Evolutionary conservation across 2,329 filamentous ascomycete genomes (phyloP), one percentile per base, ranked within the genome.

Genomic region (Monilinia laxa): DNA sequence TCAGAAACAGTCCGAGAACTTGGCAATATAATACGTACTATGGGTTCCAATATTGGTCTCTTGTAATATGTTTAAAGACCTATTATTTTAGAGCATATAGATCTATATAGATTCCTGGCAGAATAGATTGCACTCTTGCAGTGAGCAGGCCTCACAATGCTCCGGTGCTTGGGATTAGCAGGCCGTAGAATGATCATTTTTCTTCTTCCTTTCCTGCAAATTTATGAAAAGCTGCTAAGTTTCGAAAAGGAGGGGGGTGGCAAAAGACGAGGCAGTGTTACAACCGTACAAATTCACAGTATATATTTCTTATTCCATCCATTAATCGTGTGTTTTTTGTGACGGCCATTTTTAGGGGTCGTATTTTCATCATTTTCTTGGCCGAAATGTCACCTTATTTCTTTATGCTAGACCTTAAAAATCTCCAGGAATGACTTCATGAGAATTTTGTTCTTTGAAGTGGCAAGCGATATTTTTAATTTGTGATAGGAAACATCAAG

Each of bases 1-100:
- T 71, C 73, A 53, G 71, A 74, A 31, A 78, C 76, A 1, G 70
- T 79, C 11, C 70, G 70, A 14, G 78, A 80, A 59, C 72, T 80
- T 18, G 53, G 62, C 7, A 56, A 64, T 28, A 58, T 73, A 31
- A 70, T 77, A 11, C 67, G 72, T n/a, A 65, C 57, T 3, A 73
- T 73, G 71, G 67, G 68, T 38, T 60, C 64, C 12, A 68, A 68
- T 28, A 67, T 71, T 16, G 67, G 63, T 47, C 53, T 67, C 7
- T 38, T 62, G 12, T 64, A n/a, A 64, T 35, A 9, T 9, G 10
- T 35, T 12, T 18, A 2, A 35, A 20, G 18, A 31, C 6, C n/a
- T n/a, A 18, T 28, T 49, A 28, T 20, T 23, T 35, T 49, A 25
- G 2, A 35, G 28, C 25, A 18, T 16, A 16, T 23, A 60, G 47